Percentiles rank a stretch among this genome's conserved stretches.
Evolutionary conservation across 108 stramenopile species (phyloP).

Genomic region (Cylindrotheca fusiformis): DNA sequence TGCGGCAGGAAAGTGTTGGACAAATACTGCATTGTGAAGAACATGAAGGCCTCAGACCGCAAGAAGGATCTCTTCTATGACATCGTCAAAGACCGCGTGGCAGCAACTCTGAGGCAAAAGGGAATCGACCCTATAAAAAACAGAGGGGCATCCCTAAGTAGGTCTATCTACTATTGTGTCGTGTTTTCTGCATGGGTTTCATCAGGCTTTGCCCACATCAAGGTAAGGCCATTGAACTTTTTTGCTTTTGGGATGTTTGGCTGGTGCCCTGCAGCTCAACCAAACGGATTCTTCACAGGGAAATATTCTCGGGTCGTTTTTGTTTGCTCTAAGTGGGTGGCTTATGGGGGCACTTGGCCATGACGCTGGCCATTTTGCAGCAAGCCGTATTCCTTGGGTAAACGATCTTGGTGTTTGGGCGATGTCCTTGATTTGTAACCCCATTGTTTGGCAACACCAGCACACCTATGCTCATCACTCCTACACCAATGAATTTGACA

Average conservation of each 20-base stretch:
- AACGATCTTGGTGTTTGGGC: constrained; percentile 47
- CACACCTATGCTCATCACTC: constrained; percentile 74
- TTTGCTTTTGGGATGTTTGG: too few relatives aligned
- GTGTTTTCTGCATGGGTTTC: constrained; percentile 10
- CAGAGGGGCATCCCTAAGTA: constrained; percentile 26
- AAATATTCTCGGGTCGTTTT: constrained; percentile 35
- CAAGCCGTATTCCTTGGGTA: constrained; percentile 25
- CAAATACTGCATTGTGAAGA: constrained; percentile 20
- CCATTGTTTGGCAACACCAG: constrained; percentile 73
- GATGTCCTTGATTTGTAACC: constrained; percentile 59
- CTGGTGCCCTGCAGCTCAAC: too few relatives aligned
- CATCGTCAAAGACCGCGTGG: constrained; percentile 31
- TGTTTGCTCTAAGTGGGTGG: constrained; percentile 55
- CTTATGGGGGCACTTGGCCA: constrained; percentile 63
- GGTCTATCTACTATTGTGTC: constrained; percentile 33
- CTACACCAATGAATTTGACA: constrained; percentile 58
- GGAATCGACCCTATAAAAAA: constrained; percentile 45
- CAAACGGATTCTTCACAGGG: too few relatives aligned
- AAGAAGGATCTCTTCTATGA: constrained; percentile 46
- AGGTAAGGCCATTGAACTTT: too few relatives aligned
- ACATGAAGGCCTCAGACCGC: background rate
- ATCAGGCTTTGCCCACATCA: constrained; percentile 29
- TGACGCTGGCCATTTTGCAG: constrained; percentile 67
- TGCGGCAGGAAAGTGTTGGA: constrained; percentile 28
- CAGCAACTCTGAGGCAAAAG: constrained; percentile 16